phyloP scores from a whole-genome alignment of 495 filamentous ascomycete species.

The Trichoderma parareesei region DNA sequence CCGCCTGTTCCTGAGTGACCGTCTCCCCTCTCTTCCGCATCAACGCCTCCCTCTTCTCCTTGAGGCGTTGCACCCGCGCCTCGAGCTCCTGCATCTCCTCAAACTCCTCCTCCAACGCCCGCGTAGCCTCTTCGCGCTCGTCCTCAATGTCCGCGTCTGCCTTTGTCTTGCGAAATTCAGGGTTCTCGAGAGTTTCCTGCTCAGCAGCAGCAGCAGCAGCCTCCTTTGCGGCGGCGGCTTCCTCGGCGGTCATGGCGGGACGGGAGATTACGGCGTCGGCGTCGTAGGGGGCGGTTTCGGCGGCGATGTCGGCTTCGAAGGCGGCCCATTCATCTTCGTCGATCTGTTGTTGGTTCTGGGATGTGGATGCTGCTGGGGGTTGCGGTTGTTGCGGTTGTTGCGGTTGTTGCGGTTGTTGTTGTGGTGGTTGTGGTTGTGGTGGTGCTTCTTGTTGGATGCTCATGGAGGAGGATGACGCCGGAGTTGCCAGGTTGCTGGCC shows the following conservation, averaged over 20 bases:
- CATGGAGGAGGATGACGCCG: constrained; percentile 9
- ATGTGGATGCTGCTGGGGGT: neutral
- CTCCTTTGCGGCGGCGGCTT: constrained; percentile 59
- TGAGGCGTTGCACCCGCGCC: constrained; percentile 64
- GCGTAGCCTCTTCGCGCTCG: constrained; percentile 78
- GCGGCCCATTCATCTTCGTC: constrained; percentile 87
- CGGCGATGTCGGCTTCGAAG: constrained; percentile 72
- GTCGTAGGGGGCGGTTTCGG: constrained; percentile 17
- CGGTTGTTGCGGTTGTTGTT: neutral
- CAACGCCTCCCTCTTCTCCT: constrained; percentile 55
- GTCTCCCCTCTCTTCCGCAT: constrained; percentile 23
- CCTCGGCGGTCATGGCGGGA: constrained; percentile 58
- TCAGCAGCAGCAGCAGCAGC: constrained; percentile 37
- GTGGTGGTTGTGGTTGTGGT: neutral
- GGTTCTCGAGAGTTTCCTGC: constrained; percentile 48
- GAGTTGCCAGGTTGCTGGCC: constrained; percentile 8
- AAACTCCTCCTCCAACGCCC: constrained; percentile 78
- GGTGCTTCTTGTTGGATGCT: neutral
- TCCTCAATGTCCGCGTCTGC: constrained; percentile 51
- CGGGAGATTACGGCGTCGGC: constrained; percentile 61
- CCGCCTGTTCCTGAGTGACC: constrained; percentile 13
- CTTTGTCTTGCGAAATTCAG: constrained; percentile 3
- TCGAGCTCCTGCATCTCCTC: constrained; percentile 92
- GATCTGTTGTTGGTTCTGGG: constrained; percentile 24
- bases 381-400: neutral